A percentile compares a stretch with the other conserved stretches of the same genome.
Conservation (phyloP, 78 protist genomes). For the Neovahlkampfia damariscottae region DNA sequence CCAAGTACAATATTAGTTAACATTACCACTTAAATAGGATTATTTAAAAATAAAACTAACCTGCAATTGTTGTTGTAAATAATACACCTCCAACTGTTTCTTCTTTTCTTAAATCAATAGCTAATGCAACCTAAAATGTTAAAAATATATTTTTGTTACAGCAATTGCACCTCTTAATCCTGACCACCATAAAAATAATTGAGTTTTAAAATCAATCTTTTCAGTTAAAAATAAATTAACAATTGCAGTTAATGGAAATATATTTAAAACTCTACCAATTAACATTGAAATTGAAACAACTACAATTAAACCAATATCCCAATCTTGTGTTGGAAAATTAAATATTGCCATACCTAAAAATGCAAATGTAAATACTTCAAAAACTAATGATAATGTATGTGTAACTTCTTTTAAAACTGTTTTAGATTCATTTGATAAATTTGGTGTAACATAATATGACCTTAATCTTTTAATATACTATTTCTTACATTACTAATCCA, state of each 20-base stretch:
- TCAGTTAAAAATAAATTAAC: slow-evolving; percentile 6
- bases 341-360: slow-evolving; percentile 38
- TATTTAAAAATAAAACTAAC: no score
- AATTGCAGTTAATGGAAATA: slow-evolving; percentile 27
- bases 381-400: slow-evolving; percentile 9
- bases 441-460: slow-evolving; percentile 5
- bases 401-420: not conserved
- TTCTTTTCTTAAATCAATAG: slow-evolving; percentile 7
- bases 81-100: slow-evolving; percentile 8
- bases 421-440: not conserved
- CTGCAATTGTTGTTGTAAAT: slow-evolving; percentile 56
- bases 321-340: not conserved
- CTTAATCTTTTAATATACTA: no score
- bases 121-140: no score
- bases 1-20: slow-evolving; percentile 48
- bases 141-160: no score
- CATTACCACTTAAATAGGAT: slow-evolving; percentile 33
- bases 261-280: slow-evolving; percentile 34
- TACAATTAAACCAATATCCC: not conserved
- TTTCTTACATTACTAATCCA: slow-evolving; percentile 20
- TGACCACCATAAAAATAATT: slow-evolving; percentile 43
- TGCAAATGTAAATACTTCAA: slow-evolving; percentile 30
- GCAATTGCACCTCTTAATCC: slow-evolving; percentile 86
- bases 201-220: not conserved
- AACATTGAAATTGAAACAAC: slow-evolving; percentile 7